Base-by-base conservation (phyloP, 495 filamentous ascomycete genomes). In the Stereocaulon alpinum region DNA sequence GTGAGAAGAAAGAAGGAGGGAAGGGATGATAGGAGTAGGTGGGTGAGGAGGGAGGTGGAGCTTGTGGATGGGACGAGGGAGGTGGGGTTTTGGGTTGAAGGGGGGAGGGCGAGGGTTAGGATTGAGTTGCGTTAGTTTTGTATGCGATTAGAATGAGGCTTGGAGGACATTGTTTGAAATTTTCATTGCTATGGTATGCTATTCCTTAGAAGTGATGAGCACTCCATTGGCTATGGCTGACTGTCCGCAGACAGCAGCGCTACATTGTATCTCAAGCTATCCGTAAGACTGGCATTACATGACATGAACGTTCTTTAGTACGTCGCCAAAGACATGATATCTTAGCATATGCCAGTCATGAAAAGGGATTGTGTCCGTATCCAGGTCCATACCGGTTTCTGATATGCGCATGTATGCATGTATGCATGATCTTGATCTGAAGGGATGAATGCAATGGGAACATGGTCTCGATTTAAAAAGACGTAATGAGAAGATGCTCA, bases 51-150 rank as follows among this genome's bases (percentile, higher is more conserved):
- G 63, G 89, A 95, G 68, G 81, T 88, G 44, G 88, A 92, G 71
- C 72, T 97, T 57, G 82, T 84, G 62, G 87, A 93, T 66, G 86
- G 87, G 44, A 89, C 87, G 12, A 79, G 87, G 64, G 81, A 86
- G 70, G 77, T 95, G 66, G 89, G 88, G 12, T 92, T 86, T 65
- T 87, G 83, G 74, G 80, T 95, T 57, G 89, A 94, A 61, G 82
- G 84, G 17, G 67, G 69, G 53, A 82, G 86, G 63, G 87, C 80
- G 3, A 82, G 64, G 60, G 75, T 96, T 48, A 72, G 90, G 57
- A 81, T 95, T 18, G 86, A 89, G 66, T 54, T 73, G 47, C 66
- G 54, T 6, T 58, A 44, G 34, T 2, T 17, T 17, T 27, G 29
- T 43, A 7, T 27, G 9, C 15, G 6, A 4, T 15, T 0, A n/a